Evolutionary conservation across 2,329 filamentous ascomycete genomes (phyloP).

Genomic region (Aspergillus ustus): DNA sequence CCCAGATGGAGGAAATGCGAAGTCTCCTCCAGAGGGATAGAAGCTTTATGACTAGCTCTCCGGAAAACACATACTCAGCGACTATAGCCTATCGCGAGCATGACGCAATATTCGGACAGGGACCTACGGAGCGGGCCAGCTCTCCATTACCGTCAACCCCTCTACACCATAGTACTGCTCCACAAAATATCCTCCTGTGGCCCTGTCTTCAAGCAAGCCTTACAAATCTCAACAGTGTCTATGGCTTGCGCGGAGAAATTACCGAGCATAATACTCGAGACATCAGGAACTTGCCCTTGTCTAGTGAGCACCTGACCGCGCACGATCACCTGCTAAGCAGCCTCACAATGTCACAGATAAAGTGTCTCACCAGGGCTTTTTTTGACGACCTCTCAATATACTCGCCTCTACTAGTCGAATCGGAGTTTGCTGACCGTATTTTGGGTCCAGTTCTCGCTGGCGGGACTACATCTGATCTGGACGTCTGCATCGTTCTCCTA

Average conservation of each 20-base stretch:
- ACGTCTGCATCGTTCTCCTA: neutral
- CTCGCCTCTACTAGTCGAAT: neutral
- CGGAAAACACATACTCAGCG: neutral
- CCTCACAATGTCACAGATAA: neutral
- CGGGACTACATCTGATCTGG: neutral
- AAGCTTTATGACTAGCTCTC: neutral
- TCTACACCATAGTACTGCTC: constrained; percentile 2
- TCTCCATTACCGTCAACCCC: neutral
- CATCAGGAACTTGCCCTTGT: neutral
- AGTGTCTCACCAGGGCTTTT: neutral
- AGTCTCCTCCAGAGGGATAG: neutral
- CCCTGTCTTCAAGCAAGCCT: neutral
- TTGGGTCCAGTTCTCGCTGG: neutral
- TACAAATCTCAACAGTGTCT: neutral
- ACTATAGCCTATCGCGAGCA: neutral
- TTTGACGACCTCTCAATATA: neutral
- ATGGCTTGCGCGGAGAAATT: neutral
- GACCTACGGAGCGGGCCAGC: neutral
- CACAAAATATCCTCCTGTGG: neutral
- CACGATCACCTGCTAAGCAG: neutral
- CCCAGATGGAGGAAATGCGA: neutral
- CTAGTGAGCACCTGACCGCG: neutral
- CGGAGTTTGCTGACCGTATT: neutral
- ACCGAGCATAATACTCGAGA: neutral
- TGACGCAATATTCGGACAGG: neutral